phyloP scores from a whole-genome alignment of 2,329 filamentous ascomycete genomes.

The Coniochaeta sp. region DNA sequence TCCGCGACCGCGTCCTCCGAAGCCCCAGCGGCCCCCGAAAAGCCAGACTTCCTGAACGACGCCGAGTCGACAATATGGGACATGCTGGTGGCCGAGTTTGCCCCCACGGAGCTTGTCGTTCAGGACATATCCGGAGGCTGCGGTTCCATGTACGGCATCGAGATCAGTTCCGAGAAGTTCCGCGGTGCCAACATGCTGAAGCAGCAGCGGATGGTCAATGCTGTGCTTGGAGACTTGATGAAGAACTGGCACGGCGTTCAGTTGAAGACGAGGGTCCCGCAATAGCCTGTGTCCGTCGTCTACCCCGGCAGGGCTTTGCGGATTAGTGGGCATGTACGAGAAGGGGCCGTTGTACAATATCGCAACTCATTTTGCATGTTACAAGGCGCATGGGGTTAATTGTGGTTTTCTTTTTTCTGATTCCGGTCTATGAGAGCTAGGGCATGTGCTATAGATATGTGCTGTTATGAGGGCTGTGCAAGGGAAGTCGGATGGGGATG shows the following conservation, averaged over 20 bases:
- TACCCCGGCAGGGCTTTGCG: too few species aligned
- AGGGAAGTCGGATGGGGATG: too few species aligned
- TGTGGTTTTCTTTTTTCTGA: too few species aligned
- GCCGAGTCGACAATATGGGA: constrained; percentile 55
- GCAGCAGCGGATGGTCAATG: constrained; percentile 77
- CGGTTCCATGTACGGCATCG: constrained; percentile 81
- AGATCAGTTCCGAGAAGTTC: constrained; percentile 67
- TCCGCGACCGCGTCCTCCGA: constrained; percentile 8
- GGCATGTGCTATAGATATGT: too few species aligned
- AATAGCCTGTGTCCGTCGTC: too few species aligned
- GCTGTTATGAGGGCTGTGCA: too few species aligned
- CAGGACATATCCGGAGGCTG: constrained; percentile 79
- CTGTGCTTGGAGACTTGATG: constrained; percentile 65
- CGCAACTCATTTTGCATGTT: too few species aligned
- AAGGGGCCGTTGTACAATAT: too few species aligned
- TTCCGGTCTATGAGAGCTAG: too few species aligned
- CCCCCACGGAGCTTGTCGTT: constrained; percentile 51
- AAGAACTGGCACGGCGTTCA: constrained; percentile 80
- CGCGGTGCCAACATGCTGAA: constrained; percentile 65
- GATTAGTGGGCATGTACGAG: too few species aligned
- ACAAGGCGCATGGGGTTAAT: too few species aligned
- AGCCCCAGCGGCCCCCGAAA: constrained; percentile 20
- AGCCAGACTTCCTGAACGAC: constrained; percentile 44
- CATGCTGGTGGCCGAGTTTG: constrained; percentile 40
- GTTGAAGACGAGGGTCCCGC: constrained; percentile 60